A percentile compares a stretch with the other conserved stretches of the same genome.
Conservation (phyloP, 371 early-diverging fungal species). For the Coemansia sp. region DNA sequence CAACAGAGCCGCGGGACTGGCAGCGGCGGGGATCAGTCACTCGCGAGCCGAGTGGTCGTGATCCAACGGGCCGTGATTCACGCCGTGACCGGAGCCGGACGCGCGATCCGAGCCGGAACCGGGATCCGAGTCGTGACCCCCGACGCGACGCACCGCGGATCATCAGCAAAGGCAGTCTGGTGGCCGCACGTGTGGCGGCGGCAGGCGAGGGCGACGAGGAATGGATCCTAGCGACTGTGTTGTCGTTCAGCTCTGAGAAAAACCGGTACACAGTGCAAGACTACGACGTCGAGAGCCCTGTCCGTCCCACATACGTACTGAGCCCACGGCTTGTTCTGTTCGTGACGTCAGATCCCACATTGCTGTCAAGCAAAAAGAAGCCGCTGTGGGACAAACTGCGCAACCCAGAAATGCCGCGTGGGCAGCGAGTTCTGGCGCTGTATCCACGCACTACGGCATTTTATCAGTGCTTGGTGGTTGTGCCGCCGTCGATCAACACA, state of each 20-base stretch:
- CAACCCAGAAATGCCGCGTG: conserved; percentile 58
- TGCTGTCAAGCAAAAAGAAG: conserved; percentile 25
- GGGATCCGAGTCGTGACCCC: background rate
- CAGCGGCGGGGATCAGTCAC: background rate
- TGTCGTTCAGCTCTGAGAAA: conserved; percentile 62
- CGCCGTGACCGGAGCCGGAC: conserved; percentile 5
- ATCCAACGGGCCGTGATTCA: background rate
- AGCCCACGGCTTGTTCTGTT: conserved; percentile 34
- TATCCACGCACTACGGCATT: conserved; percentile 61
- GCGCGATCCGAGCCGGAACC: conserved; percentile 3
- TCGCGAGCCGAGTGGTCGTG: background rate
- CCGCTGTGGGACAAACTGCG: conserved; percentile 30
- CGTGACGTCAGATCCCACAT: conserved; percentile 59
- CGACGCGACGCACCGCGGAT: background rate
- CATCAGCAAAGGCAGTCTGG: conserved; percentile 29
- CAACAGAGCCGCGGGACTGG: background rate
- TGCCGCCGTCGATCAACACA: conserved; percentile 13
- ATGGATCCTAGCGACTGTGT: conserved; percentile 73
- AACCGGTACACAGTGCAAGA: conserved; percentile 53
- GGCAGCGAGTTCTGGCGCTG: conserved; percentile 73
- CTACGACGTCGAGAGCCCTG: conserved; percentile 40
- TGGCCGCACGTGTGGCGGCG: conserved; percentile 35
- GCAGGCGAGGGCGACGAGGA: conserved; percentile 54
- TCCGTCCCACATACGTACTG: conserved; percentile 35
- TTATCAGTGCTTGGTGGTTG: conserved; percentile 11